phyloP scores from a whole-genome alignment of 2,329 filamentous ascomycete genomes.

The Sarocladium oryzae region DNA sequence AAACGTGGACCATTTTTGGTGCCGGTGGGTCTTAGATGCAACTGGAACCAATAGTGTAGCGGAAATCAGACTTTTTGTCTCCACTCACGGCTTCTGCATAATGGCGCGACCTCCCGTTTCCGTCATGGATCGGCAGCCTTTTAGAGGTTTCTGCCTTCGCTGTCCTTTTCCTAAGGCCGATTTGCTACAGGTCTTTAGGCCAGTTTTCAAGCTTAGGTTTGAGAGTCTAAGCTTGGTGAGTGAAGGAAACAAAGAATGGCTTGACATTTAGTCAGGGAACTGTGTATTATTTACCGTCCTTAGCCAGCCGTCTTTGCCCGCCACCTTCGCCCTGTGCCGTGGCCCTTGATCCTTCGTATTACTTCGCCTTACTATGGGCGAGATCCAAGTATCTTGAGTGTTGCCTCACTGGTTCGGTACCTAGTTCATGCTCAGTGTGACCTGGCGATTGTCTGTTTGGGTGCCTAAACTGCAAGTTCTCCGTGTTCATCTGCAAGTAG shows the following conservation, averaged over 20 bases:
- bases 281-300: no score
- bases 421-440: neutral
- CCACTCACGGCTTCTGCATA: neutral
- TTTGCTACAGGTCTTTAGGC: no score
- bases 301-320: no score
- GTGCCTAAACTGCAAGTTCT: neutral
- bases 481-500: neutral
- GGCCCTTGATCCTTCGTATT: no score
- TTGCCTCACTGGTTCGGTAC: neutral
- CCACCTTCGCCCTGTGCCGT: no score
- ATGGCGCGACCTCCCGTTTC: neutral
- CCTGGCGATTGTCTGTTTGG: neutral
- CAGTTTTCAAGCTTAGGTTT: no score
- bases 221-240: no score
- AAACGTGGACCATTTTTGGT: neutral
- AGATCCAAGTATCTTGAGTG: no score
- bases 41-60: neutral
- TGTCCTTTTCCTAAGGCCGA: neutral
- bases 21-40: neutral
- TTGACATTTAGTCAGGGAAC: no score
- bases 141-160: neutral
- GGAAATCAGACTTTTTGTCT: neutral
- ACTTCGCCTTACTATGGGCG: no score
- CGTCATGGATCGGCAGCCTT: neutral
- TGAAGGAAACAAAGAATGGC: no score